Evolutionary conservation across 768 basidiomycete genomes (phyloP), one percentile per base, ranked within the genome.

Genomic region (Coprinellus aureogranulatus): DNA sequence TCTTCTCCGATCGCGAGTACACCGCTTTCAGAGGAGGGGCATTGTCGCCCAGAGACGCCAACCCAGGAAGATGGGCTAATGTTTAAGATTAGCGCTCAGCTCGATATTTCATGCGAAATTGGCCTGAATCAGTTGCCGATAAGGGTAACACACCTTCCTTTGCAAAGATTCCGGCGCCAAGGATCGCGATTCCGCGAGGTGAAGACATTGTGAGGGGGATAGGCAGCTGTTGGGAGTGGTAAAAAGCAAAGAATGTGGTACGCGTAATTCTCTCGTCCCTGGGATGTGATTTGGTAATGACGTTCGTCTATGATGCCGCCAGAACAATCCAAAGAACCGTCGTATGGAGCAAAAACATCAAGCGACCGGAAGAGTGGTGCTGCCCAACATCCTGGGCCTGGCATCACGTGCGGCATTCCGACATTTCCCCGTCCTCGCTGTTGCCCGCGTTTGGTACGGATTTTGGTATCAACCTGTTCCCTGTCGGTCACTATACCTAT

Each of bases 81-180:
- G 30, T 52, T 72, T 62, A 44, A 62, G 51, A n/a, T 48, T 39
- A 44, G 20, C 41, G 64, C 65, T 68, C 53, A 70, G 56, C 58
- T 69, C 68, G 66, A 65, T 63, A 39, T 54, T 58, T 46, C 45
- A 40, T 59, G 59, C 54, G 30, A 41, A 27, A 34, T 26, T 45
- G 26, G 16, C 41, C 45, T 44, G 30, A 39, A 45, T 22, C n/a
- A 22, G 22, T 31, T 22, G 48, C 48, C 25, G 48, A 49, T n/a
- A 49, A 50, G 26, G 61, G 52, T 40, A 23, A 75, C 81, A 47
- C 64, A 87, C 89, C 88, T 77, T 87, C 84, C 63, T 77, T 85
- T 53, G 87, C 88, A 62, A 91, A 91, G 57, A 92, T 79, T 22
- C 92, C 91, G 49, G 89, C 85, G 59, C 91, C 91, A 45, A 94